A percentile compares a stretch with the other conserved stretches of the same genome.
Evolutionary conservation across 140 eudicot species (phyloP).

Genomic region (Erigeron philadelphicus): DNA sequence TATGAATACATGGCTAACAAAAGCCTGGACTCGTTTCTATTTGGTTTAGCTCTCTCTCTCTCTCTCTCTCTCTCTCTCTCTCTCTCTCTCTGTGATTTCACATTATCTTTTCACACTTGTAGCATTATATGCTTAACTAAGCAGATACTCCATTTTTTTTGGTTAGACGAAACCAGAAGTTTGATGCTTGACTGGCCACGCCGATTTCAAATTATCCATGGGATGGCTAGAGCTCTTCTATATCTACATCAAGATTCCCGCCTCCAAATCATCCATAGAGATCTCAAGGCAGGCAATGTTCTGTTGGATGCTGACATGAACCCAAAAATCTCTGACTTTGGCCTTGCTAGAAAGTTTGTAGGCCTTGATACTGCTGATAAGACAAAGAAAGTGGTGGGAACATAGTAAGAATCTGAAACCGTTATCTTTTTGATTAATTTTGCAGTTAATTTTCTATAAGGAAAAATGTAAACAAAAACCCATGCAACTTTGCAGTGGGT

Average conservation of each 20-base stretch:
- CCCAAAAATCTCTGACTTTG: no score
- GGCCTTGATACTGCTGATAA: no score
- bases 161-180: conserved; percentile 22
- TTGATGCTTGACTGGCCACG: conserved; percentile 23
- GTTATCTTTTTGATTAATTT: no score
- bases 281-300: conserved; percentile 29
- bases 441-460: no score
- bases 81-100: neutral
- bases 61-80: no score
- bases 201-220: conserved; percentile 24
- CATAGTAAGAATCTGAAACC: no score
- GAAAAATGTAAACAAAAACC: no score
- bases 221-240: conserved; percentile 33
- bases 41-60: conserved; percentile 22
- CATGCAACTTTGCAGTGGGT: conserved; percentile 34
- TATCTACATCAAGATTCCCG: conserved; percentile 38
- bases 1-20: conserved; percentile 28
- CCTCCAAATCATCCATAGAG: conserved; percentile 27
- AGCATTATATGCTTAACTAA: neutral
- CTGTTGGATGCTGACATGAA: conserved; percentile 26
- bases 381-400: no score
- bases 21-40: conserved; percentile 24
- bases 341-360: no score
- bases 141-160: neutral
- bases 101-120: neutral